These are phyloP conservation scores for Lactifluus pinguis DNA, from an alignment of 768 basidiomycete genomes.

Conservation along the genomic window DNA sequence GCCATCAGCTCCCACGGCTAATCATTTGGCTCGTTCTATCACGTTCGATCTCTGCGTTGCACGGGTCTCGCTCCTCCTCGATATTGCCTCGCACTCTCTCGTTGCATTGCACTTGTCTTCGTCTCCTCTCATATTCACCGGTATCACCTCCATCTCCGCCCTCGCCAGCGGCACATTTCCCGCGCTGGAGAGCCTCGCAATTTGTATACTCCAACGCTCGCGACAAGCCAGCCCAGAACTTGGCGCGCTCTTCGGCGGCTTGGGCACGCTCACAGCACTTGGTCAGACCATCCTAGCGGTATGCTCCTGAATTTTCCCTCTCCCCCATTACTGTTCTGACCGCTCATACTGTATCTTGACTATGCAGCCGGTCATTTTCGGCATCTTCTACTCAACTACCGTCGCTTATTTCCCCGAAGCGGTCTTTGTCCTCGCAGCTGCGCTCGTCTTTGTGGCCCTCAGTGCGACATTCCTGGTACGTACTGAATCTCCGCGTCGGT, in stretches of 20 bases:
- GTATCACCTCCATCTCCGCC: slow-evolving; percentile 50
- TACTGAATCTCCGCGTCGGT: slow-evolving; percentile 19
- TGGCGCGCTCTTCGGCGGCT: slow-evolving; percentile 62
- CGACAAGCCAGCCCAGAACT: slow-evolving; percentile 28
- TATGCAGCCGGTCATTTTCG: slow-evolving; percentile 59
- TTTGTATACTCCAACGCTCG: slow-evolving; percentile 44
- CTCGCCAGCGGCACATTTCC: slow-evolving; percentile 65
- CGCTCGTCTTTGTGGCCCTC: slow-evolving; percentile 44
- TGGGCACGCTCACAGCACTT: slow-evolving; percentile 57
- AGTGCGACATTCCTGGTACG: slow-evolving; percentile 36
- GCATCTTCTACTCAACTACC: slow-evolving; percentile 52
- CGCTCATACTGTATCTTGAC: not conserved
- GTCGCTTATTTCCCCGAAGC: slow-evolving; percentile 59
- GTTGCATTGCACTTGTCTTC: slow-evolving; percentile 49
- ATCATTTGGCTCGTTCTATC: slow-evolving; percentile 49
- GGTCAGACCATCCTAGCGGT: slow-evolving; percentile 54
- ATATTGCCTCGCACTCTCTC: slow-evolving; percentile 53
- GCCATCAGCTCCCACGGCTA: slow-evolving; percentile 34
- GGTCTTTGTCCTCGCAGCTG: slow-evolving; percentile 53
- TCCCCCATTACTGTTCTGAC: not conserved
- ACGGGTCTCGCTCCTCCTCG: slow-evolving; percentile 54
- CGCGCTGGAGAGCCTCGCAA: slow-evolving; percentile 61
- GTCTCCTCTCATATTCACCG: slow-evolving; percentile 37
- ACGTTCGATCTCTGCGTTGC: slow-evolving; percentile 62
- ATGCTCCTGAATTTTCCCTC: slow-evolving; percentile 20